These are phyloP conservation scores for Heliamphora pulchella DNA, from an alignment of 179 eudicot species.

Conservation along the genomic window DNA sequence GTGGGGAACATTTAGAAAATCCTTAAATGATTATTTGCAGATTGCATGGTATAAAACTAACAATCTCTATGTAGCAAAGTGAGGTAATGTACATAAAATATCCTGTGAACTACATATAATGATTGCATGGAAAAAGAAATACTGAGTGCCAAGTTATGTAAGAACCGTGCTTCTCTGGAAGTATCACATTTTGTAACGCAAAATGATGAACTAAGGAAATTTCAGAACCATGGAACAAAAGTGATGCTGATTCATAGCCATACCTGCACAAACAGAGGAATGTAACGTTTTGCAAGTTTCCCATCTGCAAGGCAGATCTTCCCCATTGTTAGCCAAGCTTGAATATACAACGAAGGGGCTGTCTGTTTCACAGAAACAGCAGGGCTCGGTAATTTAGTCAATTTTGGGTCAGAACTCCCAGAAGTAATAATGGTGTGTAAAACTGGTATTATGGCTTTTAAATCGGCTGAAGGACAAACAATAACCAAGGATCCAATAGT, in stretches of 20 bases:
- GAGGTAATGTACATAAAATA: background rate
- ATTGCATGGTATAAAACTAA: background rate
- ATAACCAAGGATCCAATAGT: constrained; percentile 81
- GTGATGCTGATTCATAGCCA: constrained; percentile 6
- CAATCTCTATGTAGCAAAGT: background rate
- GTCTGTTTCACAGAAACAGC: constrained; percentile 50
- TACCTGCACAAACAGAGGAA: constrained; percentile 92
- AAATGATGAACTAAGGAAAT: background rate
- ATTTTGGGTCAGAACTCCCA: constrained; percentile 48
- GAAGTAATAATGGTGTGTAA: constrained; percentile 83
- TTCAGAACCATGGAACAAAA: background rate
- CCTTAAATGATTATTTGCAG: background rate
- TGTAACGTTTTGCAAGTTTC: constrained; percentile 86
- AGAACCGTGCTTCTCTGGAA: background rate
- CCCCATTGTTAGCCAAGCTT: constrained; percentile 97
- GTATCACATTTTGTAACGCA: background rate
- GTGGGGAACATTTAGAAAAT: background rate
- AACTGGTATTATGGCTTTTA: constrained; percentile 59
- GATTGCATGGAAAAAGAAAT: background rate
- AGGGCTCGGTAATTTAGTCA: constrained; percentile 42
- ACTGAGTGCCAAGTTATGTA: background rate
- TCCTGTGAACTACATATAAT: background rate
- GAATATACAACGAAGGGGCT: constrained; percentile 76
- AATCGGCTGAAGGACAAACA: constrained; percentile 62
- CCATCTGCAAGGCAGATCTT: constrained; percentile 95